phyloP scores from a whole-genome alignment of 345 rosid genomes.

The Psidium guajava region DNA sequence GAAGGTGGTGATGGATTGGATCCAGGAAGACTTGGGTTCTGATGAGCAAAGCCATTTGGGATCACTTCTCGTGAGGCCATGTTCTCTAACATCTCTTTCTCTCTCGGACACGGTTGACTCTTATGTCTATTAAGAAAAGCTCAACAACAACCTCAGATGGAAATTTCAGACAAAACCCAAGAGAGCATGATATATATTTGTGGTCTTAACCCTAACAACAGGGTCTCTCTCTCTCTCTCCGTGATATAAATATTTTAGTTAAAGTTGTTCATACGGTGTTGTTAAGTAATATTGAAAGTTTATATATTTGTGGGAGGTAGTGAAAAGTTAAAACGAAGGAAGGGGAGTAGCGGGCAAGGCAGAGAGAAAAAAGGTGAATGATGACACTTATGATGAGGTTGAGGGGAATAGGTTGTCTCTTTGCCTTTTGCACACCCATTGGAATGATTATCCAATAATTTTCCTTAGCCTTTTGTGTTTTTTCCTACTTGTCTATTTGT shows the following conservation, averaged over 20 bases:
- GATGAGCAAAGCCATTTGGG: background rate
- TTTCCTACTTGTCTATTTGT: background rate
- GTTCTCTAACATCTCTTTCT: background rate
- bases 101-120: background rate
- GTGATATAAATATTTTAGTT: background rate
- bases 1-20: slow-evolving; percentile 14
- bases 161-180: background rate
- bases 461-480: background rate
- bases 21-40: background rate
- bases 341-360: background rate
- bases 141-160: background rate
- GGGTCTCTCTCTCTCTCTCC: background rate
- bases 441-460: background rate
- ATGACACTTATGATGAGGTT: background rate
- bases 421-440: background rate
- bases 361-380: background rate
- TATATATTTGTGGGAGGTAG: background rate
- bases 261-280: background rate
- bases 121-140: background rate
- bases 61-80: slow-evolving; percentile 3
- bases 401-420: background rate
- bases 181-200: background rate
- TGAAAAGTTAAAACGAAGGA: background rate
- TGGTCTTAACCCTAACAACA: background rate
- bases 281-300: background rate